A percentile compares a stretch with the other conserved stretches of the same genome.
Conservation (phyloP, 1,284 basidiomycete genomes). For the Earliella scabrosa region DNA sequence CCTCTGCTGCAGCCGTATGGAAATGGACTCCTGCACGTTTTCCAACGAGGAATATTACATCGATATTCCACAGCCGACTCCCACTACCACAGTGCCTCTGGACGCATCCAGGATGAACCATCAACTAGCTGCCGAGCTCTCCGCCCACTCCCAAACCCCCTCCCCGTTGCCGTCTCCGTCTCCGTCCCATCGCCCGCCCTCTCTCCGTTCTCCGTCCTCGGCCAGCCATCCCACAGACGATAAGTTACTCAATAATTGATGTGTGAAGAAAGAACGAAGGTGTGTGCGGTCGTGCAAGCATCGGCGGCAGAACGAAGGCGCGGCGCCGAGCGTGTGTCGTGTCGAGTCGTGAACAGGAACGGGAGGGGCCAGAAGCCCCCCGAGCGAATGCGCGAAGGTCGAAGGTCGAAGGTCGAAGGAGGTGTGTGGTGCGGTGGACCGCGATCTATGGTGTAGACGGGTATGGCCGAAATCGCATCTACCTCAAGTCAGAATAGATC, state of each 20-base stretch:
- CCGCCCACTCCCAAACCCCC: not conserved
- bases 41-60: too few species aligned
- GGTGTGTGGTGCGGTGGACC: not conserved
- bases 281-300: not conserved
- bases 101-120: constrained; percentile 20
- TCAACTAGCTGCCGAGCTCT: constrained; percentile 5
- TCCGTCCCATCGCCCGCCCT: too few species aligned
- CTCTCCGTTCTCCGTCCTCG: not conserved
- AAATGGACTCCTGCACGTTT: too few species aligned
- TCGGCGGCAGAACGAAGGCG: constrained; percentile 16
- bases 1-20: too few species aligned
- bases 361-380: too few species aligned
- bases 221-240: constrained; percentile 6
- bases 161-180: not conserved
- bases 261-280: not conserved
- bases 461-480: too few species aligned
- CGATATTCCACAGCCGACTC: too few species aligned
- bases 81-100: too few species aligned
- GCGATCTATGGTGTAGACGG: too few species aligned
- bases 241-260: constrained; percentile 13
- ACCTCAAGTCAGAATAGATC: too few species aligned
- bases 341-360: not conserved
- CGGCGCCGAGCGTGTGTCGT: constrained; percentile 8
- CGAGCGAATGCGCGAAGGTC: too few species aligned
- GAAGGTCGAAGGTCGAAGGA: not conserved